Evolutionary conservation across 1,139 yeast genomes (phyloP).

Genomic region (Tardiomyces blankii): DNA sequence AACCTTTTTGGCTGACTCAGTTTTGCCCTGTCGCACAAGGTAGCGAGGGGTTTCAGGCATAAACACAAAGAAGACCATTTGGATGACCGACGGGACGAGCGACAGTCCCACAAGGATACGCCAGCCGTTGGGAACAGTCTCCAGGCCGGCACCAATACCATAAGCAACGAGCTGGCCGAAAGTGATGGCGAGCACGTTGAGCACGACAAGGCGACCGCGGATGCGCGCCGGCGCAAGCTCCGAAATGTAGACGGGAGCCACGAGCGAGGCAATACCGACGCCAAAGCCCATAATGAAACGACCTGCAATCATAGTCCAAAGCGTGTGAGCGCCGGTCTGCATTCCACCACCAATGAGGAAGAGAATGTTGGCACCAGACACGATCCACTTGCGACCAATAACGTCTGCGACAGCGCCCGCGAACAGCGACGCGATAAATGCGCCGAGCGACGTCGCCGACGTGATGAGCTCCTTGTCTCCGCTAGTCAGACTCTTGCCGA

Average conservation of each 20-base stretch:
- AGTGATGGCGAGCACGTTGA: slow-evolving; percentile 64
- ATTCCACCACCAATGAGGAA: slow-evolving; percentile 75
- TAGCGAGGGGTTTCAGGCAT: slow-evolving; percentile 94
- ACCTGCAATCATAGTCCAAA: slow-evolving; percentile 90
- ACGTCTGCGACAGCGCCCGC: slow-evolving; percentile 77
- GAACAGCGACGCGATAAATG: slow-evolving; percentile 60
- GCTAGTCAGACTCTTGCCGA: slow-evolving; percentile 40
- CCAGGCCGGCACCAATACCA: slow-evolving; percentile 85
- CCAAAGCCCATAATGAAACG: slow-evolving; percentile 92
- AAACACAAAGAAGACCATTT: slow-evolving; percentile 65
- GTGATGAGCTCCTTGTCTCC: slow-evolving; percentile 86
- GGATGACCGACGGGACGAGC: slow-evolving; percentile 74
- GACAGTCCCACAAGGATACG: slow-evolving; percentile 83
- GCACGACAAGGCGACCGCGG: slow-evolving; percentile 59
- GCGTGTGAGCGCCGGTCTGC: slow-evolving; percentile 67
- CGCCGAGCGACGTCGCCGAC: slow-evolving; percentile 93
- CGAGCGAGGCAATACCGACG: slow-evolving; percentile 86
- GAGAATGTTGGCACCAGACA: slow-evolving; percentile 67
- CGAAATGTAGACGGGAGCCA: slow-evolving; percentile 81
- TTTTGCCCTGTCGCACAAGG: slow-evolving; percentile 58
- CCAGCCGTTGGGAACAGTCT: slow-evolving; percentile 75
- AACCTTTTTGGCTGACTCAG: slow-evolving; percentile 56
- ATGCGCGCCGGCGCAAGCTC: slow-evolving; percentile 89
- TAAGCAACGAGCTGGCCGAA: slow-evolving; percentile 91
- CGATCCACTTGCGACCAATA: slow-evolving; percentile 71